Conservation (phyloP, 805 yeast genomes). For the Torulaspora delbrueckii region DNA sequence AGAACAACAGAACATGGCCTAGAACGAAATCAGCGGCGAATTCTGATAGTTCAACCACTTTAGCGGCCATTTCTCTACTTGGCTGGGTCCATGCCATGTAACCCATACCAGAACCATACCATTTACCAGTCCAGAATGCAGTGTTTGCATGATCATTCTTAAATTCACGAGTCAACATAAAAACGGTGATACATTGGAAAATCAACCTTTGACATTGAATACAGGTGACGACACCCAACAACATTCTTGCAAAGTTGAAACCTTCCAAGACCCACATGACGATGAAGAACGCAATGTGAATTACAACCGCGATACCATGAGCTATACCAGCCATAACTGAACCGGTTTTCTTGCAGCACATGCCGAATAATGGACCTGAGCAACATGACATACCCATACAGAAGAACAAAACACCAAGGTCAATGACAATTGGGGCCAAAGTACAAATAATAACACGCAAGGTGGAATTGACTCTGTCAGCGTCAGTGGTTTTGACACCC, state of each 20-base stretch:
- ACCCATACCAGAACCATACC: slow-evolving; percentile 95
- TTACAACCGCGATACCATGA: slow-evolving; percentile 88
- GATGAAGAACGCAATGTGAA: slow-evolving; percentile 83
- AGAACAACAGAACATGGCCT: slow-evolving; percentile 83
- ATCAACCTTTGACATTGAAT: slow-evolving; percentile 82
- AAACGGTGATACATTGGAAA: slow-evolving; percentile 75
- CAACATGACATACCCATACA: slow-evolving; percentile 87
- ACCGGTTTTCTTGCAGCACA: slow-evolving; percentile 96
- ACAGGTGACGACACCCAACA: slow-evolving; percentile 80
- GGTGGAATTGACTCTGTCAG: slow-evolving; percentile 57
- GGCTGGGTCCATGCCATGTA: slow-evolving; percentile 95
- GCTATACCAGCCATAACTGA: slow-evolving; percentile 93
- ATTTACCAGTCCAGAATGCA: slow-evolving; percentile 99
- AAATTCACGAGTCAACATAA: slow-evolving; percentile 87
- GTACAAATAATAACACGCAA: slow-evolving; percentile 74
- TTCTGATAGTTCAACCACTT: slow-evolving; percentile 88
- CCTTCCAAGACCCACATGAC: slow-evolving; percentile 97
- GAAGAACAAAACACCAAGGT: slow-evolving; percentile 76
- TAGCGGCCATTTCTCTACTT: slow-evolving; percentile 88
- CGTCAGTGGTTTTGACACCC: slow-evolving; percentile 54
- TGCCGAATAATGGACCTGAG: slow-evolving; percentile 90
- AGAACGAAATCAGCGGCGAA: slow-evolving; percentile 94
- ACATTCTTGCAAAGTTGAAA: slow-evolving; percentile 80
- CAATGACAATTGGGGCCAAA: slow-evolving; percentile 84
- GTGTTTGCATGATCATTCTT: slow-evolving; percentile 92